Evolutionary conservation across 257 asterid genomes (phyloP).

Genomic region (Solanum sparsipilum): DNA sequence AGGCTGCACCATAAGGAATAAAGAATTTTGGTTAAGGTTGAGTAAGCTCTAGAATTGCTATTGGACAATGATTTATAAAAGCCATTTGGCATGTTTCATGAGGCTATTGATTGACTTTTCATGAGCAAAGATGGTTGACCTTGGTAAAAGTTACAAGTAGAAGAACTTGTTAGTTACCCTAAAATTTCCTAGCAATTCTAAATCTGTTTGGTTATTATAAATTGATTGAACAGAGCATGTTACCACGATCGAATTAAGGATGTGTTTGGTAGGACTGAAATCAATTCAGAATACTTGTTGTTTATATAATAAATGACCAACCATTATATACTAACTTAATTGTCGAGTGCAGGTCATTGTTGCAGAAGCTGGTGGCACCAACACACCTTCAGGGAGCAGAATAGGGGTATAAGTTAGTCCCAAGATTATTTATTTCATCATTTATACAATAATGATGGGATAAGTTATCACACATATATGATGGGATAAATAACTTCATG

Average conservation of each 20-base stretch:
- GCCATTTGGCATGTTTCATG: not conserved
- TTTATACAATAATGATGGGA: too few species aligned
- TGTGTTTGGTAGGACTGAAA: too few species aligned
- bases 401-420: not conserved
- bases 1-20: not conserved
- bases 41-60: not conserved
- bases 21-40: not conserved
- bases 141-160: not conserved
- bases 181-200: not conserved
- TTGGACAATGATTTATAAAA: not conserved
- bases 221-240: not conserved
- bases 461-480: too few species aligned
- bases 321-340: too few species aligned
- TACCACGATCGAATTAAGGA: too few species aligned
- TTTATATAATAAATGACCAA: too few species aligned
- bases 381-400: too few species aligned
- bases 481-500: not conserved
- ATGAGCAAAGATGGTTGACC: not conserved
- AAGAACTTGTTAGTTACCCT: not conserved
- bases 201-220: not conserved
- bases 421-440: too few species aligned
- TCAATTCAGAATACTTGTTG: too few species aligned
- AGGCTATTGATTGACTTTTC: not conserved
- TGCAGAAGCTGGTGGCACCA: too few species aligned
- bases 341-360: too few species aligned